These are phyloP conservation scores for Leccinum fuscescens DNA, from an alignment of 1,284 basidiomycete genomes.

Conservation along the genomic window DNA sequence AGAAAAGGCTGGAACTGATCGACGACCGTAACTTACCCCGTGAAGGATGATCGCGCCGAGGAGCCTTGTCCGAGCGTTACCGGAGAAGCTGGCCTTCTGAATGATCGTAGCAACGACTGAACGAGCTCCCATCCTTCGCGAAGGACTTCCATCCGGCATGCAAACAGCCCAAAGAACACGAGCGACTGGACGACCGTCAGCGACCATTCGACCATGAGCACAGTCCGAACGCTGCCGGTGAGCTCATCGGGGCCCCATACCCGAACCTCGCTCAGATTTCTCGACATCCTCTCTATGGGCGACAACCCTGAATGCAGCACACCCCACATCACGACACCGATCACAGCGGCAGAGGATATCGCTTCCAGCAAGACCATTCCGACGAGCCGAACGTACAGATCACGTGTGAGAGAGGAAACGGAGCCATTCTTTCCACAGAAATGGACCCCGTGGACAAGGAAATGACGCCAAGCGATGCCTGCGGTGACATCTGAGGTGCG, in stretches of 20 bases:
- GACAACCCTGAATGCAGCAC: constrained; percentile 22
- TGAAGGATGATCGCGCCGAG: constrained; percentile 2
- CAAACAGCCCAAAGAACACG: constrained; percentile 41
- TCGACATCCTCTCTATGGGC: constrained; percentile 17
- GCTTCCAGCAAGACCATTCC: constrained; percentile 40
- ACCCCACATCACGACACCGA: constrained; percentile 14
- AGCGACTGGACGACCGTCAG: constrained; percentile 37
- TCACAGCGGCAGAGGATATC: constrained; percentile 25
- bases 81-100: neutral
- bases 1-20: neutral
- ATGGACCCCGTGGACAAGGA: constrained; percentile 28
- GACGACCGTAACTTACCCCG: constrained; percentile 9
- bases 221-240: constrained; percentile 24
- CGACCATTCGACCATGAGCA: constrained; percentile 41
- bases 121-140: constrained; percentile 8
- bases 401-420: constrained; percentile 29
- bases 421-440: constrained; percentile 26
- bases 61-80: neutral
- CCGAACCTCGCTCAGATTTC: constrained; percentile 16
- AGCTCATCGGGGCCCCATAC: constrained; percentile 14
- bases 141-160: constrained; percentile 24
- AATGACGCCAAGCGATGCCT: constrained; percentile 32
- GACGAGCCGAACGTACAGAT: constrained; percentile 43
- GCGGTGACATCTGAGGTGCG: neutral
- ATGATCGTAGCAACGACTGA: neutral